Evolutionary conservation across 441 rosid genomes (phyloP).

Genomic region (Rhodomyrtus psidioides): DNA sequence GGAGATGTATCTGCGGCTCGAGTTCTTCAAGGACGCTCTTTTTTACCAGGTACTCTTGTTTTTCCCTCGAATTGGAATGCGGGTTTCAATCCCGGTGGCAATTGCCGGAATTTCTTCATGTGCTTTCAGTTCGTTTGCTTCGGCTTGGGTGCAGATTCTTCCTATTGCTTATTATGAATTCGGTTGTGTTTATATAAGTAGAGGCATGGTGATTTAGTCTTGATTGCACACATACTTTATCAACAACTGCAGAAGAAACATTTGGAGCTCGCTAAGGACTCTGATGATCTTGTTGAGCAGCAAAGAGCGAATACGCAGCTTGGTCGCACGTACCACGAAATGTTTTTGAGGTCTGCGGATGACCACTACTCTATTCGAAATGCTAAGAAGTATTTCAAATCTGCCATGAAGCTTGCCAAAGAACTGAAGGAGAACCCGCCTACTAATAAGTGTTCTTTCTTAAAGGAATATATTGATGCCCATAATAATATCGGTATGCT

Average conservation of each 20-base stretch:
- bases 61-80: neutral
- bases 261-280: constrained; percentile 77
- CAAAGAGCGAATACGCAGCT: constrained; percentile 95
- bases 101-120: neutral
- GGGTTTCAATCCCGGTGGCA: neutral
- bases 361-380: constrained; percentile 61
- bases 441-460: constrained; percentile 42
- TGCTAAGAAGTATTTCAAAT: constrained; percentile 83
- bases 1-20: constrained; percentile 72
- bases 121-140: neutral
- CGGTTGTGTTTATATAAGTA: neutral
- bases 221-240: neutral
- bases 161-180: neutral
- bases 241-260: constrained; percentile 59
- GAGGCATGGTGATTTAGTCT: neutral
- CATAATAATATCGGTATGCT: constrained; percentile 94
- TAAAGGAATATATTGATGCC: constrained; percentile 86
- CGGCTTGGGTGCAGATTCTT: neutral
- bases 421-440: constrained; percentile 63
- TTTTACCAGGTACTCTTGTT: constrained; percentile 49
- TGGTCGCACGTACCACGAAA: constrained; percentile 88
- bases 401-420: constrained; percentile 74
- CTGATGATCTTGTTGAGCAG: constrained; percentile 70
- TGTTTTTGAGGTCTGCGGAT: constrained; percentile 49
- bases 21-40: constrained; percentile 55